phyloP scores from a whole-genome alignment of 306 rosid species.

The Dryas drummondii region DNA sequence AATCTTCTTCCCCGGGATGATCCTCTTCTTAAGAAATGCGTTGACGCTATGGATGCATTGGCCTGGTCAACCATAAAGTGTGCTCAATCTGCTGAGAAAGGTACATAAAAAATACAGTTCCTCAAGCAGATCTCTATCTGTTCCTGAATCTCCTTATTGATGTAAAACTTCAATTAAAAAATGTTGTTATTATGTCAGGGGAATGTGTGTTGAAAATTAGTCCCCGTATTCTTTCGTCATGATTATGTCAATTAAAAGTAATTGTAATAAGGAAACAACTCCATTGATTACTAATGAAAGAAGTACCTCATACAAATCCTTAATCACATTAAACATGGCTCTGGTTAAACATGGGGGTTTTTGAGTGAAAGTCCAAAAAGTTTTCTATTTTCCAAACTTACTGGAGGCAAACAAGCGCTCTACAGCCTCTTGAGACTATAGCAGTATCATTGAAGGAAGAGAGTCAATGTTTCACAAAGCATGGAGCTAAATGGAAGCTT shows the following conservation, averaged over 20 bases:
- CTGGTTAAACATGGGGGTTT: neutral
- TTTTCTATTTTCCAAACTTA: no score
- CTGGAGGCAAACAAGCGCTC: no score
- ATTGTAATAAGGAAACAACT: neutral
- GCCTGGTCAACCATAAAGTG: slow-evolving; percentile 42
- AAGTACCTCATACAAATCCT: neutral
- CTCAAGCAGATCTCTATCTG: neutral
- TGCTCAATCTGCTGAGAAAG: slow-evolving; percentile 34
- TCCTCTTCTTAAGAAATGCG: slow-evolving; percentile 47
- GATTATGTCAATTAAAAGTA: neutral
- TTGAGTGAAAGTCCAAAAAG: no score
- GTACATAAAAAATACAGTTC: slow-evolving; percentile 7
- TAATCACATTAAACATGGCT: neutral
- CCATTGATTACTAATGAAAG: neutral
- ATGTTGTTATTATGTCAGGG: neutral
- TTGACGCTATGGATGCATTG: slow-evolving; percentile 46
- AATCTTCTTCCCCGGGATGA: slow-evolving; percentile 61
- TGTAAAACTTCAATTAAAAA: neutral
- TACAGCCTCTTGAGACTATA: no score
- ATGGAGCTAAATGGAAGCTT: no score
- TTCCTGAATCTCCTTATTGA: neutral
- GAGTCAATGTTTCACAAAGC: no score
- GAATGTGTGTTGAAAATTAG: neutral
- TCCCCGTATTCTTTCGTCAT: neutral
- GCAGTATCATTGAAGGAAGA: no score